These are phyloP conservation scores for Penicillium mononematosum DNA, from an alignment of 495 filamentous ascomycete species.

Conservation along the genomic window DNA sequence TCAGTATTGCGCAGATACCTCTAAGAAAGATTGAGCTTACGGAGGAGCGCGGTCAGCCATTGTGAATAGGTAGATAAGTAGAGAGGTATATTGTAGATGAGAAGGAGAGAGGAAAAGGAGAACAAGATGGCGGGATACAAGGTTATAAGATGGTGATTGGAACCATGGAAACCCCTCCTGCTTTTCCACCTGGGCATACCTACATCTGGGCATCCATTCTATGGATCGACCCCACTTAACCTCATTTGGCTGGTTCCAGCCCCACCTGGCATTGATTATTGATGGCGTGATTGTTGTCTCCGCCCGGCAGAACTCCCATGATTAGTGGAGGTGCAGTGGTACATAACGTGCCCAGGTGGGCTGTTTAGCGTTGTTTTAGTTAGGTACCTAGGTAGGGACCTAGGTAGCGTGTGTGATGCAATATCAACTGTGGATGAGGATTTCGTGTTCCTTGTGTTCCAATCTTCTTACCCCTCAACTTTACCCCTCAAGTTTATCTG, in stretches of 20 bases:
- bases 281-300: slow-evolving; percentile 43
- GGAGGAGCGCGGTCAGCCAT: slow-evolving; percentile 54
- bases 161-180: neutral
- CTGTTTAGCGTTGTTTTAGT: slow-evolving; percentile 34
- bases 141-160: slow-evolving; percentile 20
- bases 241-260: neutral
- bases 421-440: slow-evolving; percentile 9
- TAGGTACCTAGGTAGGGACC: too few species aligned
- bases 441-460: neutral
- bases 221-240: neutral
- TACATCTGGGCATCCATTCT: neutral
- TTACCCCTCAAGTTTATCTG: neutral
- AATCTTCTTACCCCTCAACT: neutral
- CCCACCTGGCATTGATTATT: neutral
- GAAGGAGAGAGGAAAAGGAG: slow-evolving; percentile 10
- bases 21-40: slow-evolving; percentile 36
- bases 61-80: slow-evolving; percentile 30
- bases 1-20: slow-evolving; percentile 5
- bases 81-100: neutral
- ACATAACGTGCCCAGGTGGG: slow-evolving; percentile 31
- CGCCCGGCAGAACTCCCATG: slow-evolving; percentile 31
- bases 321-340: slow-evolving; percentile 23
- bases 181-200: too few species aligned
- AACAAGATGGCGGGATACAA: slow-evolving; percentile 8
- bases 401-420: slow-evolving; percentile 28